A percentile compares a stretch with the other conserved stretches of the same genome.
Conservation (phyloP, 73 alveolate species). For the Tetrahymena malaccensis region DNA sequence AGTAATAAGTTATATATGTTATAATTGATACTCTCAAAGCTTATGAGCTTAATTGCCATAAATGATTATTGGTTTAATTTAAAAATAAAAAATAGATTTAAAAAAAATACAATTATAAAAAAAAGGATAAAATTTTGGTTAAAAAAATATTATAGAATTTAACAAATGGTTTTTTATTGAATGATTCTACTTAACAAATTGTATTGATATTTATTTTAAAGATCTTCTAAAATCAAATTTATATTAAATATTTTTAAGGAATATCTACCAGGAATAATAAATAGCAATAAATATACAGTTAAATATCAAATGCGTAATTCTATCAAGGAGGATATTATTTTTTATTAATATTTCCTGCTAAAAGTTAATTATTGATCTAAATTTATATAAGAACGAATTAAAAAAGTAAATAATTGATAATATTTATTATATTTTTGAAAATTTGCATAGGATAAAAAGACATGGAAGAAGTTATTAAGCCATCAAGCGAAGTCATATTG, state of each 20-base stretch:
- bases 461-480: background rate
- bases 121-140: too few relatives aligned
- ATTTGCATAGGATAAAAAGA: background rate
- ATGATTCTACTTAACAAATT: background rate
- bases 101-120: too few relatives aligned
- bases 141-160: too few relatives aligned
- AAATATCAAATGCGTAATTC: background rate
- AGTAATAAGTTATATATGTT: too few relatives aligned
- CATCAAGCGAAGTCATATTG: background rate
- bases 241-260: background rate
- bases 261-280: background rate
- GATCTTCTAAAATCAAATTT: background rate
- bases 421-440: background rate
- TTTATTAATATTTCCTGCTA: background rate
- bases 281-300: background rate
- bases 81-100: too few relatives aligned
- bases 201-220: too few relatives aligned
- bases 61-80: too few relatives aligned
- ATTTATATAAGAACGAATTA: background rate
- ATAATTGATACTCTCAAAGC: too few relatives aligned
- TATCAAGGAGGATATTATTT: background rate
- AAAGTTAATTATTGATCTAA: background rate
- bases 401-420: background rate
- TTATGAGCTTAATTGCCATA: too few relatives aligned
- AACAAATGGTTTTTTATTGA: too few relatives aligned